Conservation (phyloP, 164 flowering plant species). For the Piper longum region DNA sequence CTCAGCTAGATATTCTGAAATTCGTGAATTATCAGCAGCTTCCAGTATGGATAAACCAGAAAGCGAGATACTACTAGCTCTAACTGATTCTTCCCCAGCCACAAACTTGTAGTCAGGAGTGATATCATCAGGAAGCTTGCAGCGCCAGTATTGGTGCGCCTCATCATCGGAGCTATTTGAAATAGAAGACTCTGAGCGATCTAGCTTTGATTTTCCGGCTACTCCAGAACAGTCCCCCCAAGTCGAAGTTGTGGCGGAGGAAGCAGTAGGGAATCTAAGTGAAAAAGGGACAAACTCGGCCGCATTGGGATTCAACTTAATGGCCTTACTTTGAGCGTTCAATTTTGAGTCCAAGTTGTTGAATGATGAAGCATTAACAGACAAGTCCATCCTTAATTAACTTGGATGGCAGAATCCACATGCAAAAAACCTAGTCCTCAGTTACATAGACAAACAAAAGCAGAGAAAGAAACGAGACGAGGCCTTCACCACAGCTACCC, state of each 20-base stretch:
- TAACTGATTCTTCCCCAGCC: constrained; percentile 54
- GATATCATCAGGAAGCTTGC: constrained; percentile 93
- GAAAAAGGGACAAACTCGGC: constrained; percentile 81
- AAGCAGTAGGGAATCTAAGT: constrained; percentile 29
- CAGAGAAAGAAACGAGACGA: background rate
- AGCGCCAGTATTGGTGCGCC: constrained; percentile 75
- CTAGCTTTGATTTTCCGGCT: constrained; percentile 52
- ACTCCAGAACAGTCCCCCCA: constrained; percentile 26
- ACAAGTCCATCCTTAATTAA: constrained; percentile 53
- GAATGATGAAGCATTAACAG: constrained; percentile 28
- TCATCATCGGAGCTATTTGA: constrained; percentile 87
- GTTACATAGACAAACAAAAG: background rate
- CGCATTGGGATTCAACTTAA: constrained; percentile 84
- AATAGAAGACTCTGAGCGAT: constrained; percentile 62
- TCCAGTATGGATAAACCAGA: constrained; percentile 55
- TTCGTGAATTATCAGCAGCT: constrained; percentile 34
- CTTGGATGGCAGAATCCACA: constrained; percentile 6
- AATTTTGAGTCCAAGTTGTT: constrained; percentile 29
- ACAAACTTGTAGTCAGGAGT: constrained; percentile 81
- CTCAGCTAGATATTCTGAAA: constrained; percentile 27
- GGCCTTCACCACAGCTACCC: constrained; percentile 21
- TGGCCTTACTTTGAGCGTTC: constrained; percentile 20
- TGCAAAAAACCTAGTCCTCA: constrained; percentile 3
- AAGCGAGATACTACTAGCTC: constrained; percentile 40
- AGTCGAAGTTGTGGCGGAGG: constrained; percentile 21